Evolutionary conservation across 305 asterid species (phyloP), one percentile per base, ranked within the genome.

Genomic region (Fraxinus xanthoxyloides): DNA sequence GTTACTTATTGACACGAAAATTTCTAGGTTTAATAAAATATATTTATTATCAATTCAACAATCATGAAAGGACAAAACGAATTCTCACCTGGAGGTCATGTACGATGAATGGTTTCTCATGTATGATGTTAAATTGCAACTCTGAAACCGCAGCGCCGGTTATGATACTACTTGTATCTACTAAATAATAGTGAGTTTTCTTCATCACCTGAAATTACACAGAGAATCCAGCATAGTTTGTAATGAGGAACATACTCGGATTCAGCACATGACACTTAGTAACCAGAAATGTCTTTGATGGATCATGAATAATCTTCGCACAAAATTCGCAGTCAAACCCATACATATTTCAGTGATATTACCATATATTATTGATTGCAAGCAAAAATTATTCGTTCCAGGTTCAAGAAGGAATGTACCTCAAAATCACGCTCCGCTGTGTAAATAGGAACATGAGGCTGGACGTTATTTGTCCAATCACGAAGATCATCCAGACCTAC

Each of bases 391-490:
- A 21, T 65, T 61, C 9, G 80, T 26, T 75, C 17, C 34, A 76
- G 43, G 56, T 78, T 36, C 21, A 30, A 72, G 59, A 75, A 61
- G 48, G 75, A 81, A 59, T 12, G 76, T 72, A 96, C 99, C 99
- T 96, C 98, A 85, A 95, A 93, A 79, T 95, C 99, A 54, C 98
- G 99, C 40, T 81, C 81, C 13, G 98, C 93, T 6, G 96, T 93
- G 79, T 94, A 95, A 82, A 94, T 95, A 77, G 98, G 99, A 83
- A 95, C 82, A 35, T 82, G 54, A 26, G 95, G 92, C 86, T 95
- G 99, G 87, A 95, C 92, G 83, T 95, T 94, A 88, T 95, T 95
- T 56, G 99, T 95, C 99, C 99, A 95, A 84, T 95, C 99, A 67
- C 98, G 99, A 51, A 95, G 92, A 92, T 96, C 99, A 88, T 96